These are phyloP conservation scores for Gelatoporia subvermispora DNA, from an alignment of 768 basidiomycete species.

Conservation along the genomic window DNA sequence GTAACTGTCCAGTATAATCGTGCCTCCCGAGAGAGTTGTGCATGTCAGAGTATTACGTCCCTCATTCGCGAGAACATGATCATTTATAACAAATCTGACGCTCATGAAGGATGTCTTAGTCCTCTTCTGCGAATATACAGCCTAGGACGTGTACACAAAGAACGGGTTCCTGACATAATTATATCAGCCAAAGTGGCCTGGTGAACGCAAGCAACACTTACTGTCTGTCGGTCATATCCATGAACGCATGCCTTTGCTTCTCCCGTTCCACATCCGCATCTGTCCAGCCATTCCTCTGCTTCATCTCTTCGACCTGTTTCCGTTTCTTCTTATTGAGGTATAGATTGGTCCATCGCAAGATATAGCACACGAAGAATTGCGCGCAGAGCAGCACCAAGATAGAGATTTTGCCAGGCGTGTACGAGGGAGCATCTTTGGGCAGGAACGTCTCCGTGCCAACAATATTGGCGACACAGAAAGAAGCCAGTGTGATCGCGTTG, in stretches of 20 bases:
- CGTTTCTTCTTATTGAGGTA: constrained; percentile 49
- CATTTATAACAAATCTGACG: no score
- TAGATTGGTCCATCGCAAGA: constrained; percentile 52
- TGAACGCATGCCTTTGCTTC: constrained; percentile 55
- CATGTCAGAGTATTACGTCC: no score
- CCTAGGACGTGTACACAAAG: constrained; percentile 52
- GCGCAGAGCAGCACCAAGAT: constrained; percentile 55
- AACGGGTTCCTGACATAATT: constrained; percentile 47
- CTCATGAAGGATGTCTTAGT: no score
- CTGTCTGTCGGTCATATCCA: constrained; percentile 62
- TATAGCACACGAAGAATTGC: constrained; percentile 43
- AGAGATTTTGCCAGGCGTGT: constrained; percentile 63
- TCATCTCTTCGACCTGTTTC: constrained; percentile 37
- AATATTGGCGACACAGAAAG: constrained; percentile 57
- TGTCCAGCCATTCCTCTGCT: constrained; percentile 46
- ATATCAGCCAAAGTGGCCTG: neutral
- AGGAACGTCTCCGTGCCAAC: constrained; percentile 62
- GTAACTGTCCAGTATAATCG: no score
- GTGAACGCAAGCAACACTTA: constrained; percentile 26
- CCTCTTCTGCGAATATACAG: neutral
- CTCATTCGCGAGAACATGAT: no score
- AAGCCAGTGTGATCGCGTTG: constrained; percentile 54
- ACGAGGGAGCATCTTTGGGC: constrained; percentile 54
- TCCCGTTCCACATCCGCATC: constrained; percentile 53
- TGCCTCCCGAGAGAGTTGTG: no score